These are phyloP conservation scores for Rhodotorula sp. DNA, from an alignment of 1,284 basidiomycete genomes.

Conservation along the genomic window DNA sequence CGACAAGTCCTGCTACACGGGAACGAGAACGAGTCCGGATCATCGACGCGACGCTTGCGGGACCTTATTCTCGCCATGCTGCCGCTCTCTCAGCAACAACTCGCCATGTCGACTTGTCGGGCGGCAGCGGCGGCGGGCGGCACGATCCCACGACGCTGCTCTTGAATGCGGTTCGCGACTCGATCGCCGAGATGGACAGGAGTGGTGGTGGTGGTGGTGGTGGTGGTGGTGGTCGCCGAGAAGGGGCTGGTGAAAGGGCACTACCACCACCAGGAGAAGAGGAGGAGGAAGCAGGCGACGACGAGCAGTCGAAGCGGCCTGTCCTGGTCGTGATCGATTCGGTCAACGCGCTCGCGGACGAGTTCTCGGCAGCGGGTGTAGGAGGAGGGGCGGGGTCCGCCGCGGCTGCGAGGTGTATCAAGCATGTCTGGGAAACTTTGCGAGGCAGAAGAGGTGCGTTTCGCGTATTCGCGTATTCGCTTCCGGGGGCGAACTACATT, in stretches of 20 bases:
- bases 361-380: neutral
- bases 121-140: no score
- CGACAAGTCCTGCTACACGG: neutral
- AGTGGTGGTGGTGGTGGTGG: no score
- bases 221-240: no score
- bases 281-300: no score
- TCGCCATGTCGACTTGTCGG: no score
- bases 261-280: no score
- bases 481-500: no score
- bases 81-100: neutral
- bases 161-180: neutral
- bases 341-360: conserved; percentile 21
- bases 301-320: neutral
- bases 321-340: conserved; percentile 33
- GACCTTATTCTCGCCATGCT: neutral
- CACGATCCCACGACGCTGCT: neutral
- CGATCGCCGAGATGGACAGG: neutral
- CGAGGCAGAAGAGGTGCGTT: conserved; percentile 17
- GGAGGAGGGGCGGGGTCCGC: neutral
- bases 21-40: neutral
- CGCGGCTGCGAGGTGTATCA: conserved; percentile 2
- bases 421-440: conserved; percentile 1
- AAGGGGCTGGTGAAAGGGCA: no score
- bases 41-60: conserved; percentile 18
- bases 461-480: no score